Evolutionary conservation across 2,329 filamentous ascomycete genomes (phyloP).

Genomic region (Microascus cirrosus): DNA sequence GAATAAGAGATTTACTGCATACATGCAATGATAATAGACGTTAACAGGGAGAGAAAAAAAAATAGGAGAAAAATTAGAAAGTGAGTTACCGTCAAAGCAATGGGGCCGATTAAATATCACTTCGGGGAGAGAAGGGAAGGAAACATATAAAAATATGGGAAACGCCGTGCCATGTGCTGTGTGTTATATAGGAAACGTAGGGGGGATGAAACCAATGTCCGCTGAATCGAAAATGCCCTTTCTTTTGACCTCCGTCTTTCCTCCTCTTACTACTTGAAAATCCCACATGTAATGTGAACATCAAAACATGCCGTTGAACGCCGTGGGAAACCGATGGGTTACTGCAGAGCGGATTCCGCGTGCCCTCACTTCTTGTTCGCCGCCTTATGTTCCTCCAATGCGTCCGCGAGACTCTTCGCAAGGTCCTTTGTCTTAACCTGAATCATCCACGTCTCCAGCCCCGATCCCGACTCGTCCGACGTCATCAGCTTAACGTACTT

Average conservation of each 20-base stretch:
- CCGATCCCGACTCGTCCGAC: conserved; percentile 44
- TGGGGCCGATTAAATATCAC: background rate
- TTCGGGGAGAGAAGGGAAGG: background rate
- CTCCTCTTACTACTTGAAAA: background rate
- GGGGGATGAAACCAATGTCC: background rate
- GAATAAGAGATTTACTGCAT: too few species aligned
- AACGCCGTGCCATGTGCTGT: background rate
- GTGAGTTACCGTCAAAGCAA: background rate
- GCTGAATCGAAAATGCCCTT: background rate
- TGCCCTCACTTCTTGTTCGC: conserved; percentile 33
- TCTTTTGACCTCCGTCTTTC: background rate
- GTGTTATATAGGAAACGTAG: background rate
- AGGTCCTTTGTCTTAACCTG: conserved; percentile 56
- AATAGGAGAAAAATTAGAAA: background rate
- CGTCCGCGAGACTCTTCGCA: conserved; percentile 39
- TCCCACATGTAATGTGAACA: background rate
- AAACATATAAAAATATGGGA: background rate
- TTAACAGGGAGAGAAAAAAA: too few species aligned
- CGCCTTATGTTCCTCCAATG: conserved; percentile 41
- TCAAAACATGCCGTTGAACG: background rate
- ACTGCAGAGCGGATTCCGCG: background rate
- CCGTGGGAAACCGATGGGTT: background rate
- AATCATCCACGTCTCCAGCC: conserved; percentile 59
- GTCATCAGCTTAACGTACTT: conserved; percentile 51
- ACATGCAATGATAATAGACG: too few species aligned